Base-by-base conservation (phyloP, 78 protist species). In the slime mould (Dictyostelium discoideum) region DNA sequence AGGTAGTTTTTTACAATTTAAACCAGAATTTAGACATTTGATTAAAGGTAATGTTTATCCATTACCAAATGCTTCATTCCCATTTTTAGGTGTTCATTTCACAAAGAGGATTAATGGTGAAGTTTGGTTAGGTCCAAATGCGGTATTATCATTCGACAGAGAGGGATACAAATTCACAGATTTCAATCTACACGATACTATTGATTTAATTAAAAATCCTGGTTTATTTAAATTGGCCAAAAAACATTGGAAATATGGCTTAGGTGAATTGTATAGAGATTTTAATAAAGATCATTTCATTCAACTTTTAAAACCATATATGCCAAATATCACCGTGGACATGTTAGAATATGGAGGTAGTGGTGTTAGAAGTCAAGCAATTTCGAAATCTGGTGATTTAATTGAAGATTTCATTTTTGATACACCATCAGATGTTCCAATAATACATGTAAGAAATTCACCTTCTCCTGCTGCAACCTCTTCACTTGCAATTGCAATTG, bases 391-490 rank as follows among this genome's bases (percentile, higher is more conserved):
- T 2, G 97, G 97, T 42, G 29, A 79, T 11, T 46, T 96, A n/a
- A 77, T 96, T 39, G 92, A 96, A 29, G 97, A 96, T 39, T 96
- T 96, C 37, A 54, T 96, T 6, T 93, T 93, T 29, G 96, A 93
- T 22, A 13, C 13, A n/a, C 92, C 92, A 50, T 50, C 16, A 0
- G 65, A 69, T 18, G 22, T 39, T n/a, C 72, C 80, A 18, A 57
- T 92, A 14, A 7, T 97, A 7, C 95, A 90, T 26, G 96, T 97
- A 16, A 46, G 97, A 44, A 97, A 95, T 42, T 92, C 97, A 26
- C 98, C 98, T 0, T 97, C 98, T 16, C 98, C 98, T 16, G 87
- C 96, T 5, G 97, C 97, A 4, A 97, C 98, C 18, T 85, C 97
- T 5, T 85, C 96, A 14, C 72, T 97, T 3, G 97, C 98, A 26